A percentile compares a stretch with the other conserved stretches of the same genome.
phyloP scores from a whole-genome alignment of 2,329 filamentous ascomycete genomes.

The Cladophialophora carrionii region DNA sequence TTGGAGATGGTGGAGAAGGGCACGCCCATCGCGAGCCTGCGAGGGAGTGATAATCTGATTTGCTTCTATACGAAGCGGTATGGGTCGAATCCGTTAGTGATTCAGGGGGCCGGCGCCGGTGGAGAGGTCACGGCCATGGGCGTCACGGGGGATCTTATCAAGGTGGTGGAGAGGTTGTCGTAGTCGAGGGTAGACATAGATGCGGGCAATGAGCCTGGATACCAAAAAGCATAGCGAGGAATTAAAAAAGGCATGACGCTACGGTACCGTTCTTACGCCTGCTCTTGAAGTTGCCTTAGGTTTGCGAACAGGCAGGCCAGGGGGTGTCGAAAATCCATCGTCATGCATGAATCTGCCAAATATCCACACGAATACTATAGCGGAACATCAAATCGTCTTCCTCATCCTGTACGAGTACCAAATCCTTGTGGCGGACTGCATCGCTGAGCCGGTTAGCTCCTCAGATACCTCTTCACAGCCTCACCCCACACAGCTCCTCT shows the following conservation, averaged over 20 bases:
- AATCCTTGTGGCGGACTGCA: not conserved
- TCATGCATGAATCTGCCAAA: not conserved
- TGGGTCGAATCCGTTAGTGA: conserved; percentile 83
- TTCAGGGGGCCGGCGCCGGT: conserved; percentile 92
- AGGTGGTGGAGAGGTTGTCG: conserved; percentile 75
- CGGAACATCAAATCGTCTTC: not conserved
- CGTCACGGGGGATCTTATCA: conserved; percentile 89
- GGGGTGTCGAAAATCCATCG: not conserved
- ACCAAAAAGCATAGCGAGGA: not conserved
- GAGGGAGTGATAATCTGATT: conserved; percentile 98
- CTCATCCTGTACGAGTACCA: not conserved
- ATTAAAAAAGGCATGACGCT: too few species aligned
- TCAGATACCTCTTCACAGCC: conserved; percentile 57
- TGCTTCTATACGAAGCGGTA: conserved; percentile 98
- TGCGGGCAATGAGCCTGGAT: not conserved
- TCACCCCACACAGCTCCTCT: conserved; percentile 60
- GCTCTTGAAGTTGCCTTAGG: too few species aligned
- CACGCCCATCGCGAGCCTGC: conserved; percentile 89
- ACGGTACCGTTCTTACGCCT: too few species aligned
- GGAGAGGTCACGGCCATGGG: conserved; percentile 98
- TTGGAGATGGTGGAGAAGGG: conserved; percentile 85
- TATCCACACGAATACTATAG: not conserved
- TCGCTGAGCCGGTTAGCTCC: conserved; percentile 25
- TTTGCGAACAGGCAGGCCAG: too few species aligned
- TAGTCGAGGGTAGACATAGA: conserved; percentile 40